phyloP scores from a whole-genome alignment of 73 alveolate genomes.

The Stentor coeruleus region DNA sequence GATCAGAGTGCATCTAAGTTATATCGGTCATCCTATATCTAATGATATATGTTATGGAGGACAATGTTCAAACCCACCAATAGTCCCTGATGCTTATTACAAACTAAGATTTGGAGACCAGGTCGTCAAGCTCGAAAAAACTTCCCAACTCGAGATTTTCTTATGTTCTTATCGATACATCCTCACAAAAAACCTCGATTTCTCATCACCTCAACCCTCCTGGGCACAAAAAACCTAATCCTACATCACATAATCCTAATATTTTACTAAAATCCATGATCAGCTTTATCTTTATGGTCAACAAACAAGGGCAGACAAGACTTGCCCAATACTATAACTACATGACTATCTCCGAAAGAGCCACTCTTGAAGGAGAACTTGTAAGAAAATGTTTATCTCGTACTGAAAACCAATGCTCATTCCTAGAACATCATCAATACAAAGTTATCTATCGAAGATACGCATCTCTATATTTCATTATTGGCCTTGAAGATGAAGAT shows the following conservation, averaged over 20 bases:
- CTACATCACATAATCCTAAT: neutral
- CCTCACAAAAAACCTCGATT: neutral
- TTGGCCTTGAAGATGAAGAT: constrained; percentile 71
- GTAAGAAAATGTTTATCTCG: constrained; percentile 93
- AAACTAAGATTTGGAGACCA: neutral
- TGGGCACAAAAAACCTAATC: constrained; percentile 6
- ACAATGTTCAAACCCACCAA: constrained; percentile 42
- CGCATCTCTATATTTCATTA: constrained; percentile 95
- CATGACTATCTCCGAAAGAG: constrained; percentile 89
- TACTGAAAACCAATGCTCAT: constrained; percentile 89
- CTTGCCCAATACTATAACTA: constrained; percentile 66
- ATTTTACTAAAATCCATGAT: constrained; percentile 83
- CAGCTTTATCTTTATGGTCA: constrained; percentile 94
- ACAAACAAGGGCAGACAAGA: constrained; percentile 97
- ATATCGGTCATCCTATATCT: constrained; percentile 91
- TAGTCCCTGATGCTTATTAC: constrained; percentile 34
- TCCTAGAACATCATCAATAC: constrained; percentile 95
- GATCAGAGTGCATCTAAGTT: constrained; percentile 94
- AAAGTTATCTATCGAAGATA: constrained; percentile 82
- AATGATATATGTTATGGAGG: constrained; percentile 97
- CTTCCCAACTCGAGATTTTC: constrained; percentile 3
- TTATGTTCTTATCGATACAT: neutral
- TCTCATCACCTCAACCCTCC: constrained; percentile 7
- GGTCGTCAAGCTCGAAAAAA: neutral
- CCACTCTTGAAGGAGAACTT: constrained; percentile 95